These are phyloP conservation scores for Candida ipomoeae DNA, from an alignment of 805 yeast genomes.

Conservation along the genomic window DNA sequence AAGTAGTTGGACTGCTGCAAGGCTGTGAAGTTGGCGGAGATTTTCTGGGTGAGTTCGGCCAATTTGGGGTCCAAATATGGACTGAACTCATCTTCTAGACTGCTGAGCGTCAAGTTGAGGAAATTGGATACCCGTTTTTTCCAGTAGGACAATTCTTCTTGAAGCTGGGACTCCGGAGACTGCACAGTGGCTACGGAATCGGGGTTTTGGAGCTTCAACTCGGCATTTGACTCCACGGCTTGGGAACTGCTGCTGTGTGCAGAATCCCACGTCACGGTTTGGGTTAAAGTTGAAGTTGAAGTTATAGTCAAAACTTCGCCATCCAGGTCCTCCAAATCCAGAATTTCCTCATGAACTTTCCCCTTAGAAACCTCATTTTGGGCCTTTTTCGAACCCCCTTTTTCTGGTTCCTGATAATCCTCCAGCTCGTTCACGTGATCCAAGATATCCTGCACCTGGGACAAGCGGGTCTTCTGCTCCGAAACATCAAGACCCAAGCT, in stretches of 20 bases:
- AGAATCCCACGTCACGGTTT: slow-evolving; percentile 5
- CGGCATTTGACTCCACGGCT: too few relatives aligned
- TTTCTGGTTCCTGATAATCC: background rate
- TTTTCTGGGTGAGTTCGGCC: slow-evolving; percentile 22
- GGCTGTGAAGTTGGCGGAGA: slow-evolving; percentile 24
- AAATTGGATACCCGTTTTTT: slow-evolving; percentile 31
- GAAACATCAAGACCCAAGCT: background rate
- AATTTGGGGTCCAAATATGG: slow-evolving; percentile 23
- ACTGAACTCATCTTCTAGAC: slow-evolving; percentile 29
- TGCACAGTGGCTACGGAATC: background rate
- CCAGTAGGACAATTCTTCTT: slow-evolving; percentile 32
- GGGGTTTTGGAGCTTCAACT: too few relatives aligned
- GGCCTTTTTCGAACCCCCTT: background rate
- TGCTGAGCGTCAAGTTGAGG: slow-evolving; percentile 29
- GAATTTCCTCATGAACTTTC: background rate
- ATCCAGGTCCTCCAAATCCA: background rate
- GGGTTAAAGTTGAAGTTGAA: slow-evolving; percentile 10
- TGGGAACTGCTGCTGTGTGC: background rate
- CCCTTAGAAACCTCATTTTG: background rate
- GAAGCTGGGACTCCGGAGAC: slow-evolving; percentile 12
- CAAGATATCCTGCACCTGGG: slow-evolving; percentile 7
- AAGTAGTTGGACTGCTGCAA: slow-evolving; percentile 28
- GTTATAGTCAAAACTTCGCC: background rate
- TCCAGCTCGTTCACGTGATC: slow-evolving; percentile 6
- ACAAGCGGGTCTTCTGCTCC: slow-evolving; percentile 3